Evolutionary conservation across 768 basidiomycete species (phyloP).

Genomic region (Candolleomyces eurysporus): DNA sequence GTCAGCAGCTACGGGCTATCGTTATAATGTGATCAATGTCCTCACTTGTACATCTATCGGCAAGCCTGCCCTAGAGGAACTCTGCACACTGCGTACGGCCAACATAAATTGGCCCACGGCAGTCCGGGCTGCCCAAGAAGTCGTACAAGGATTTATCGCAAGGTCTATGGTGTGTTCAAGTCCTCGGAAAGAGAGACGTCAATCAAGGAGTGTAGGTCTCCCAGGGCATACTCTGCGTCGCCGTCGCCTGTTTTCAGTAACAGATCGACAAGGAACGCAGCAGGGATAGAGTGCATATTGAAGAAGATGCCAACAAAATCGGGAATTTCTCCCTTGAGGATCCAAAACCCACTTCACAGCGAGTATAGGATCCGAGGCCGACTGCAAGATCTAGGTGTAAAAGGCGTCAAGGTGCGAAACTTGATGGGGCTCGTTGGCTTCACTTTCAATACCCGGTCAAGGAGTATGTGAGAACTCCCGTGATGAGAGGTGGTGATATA

Average conservation of each 20-base stretch:
- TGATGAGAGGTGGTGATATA: slow-evolving; percentile 4
- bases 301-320: not conserved
- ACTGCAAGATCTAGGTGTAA: not conserved
- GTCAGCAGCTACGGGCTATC: too few relatives aligned
- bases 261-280: not conserved
- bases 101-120: too few relatives aligned
- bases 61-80: too few relatives aligned
- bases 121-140: not conserved
- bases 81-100: too few relatives aligned
- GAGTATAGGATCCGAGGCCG: not conserved
- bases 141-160: not conserved
- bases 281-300: not conserved
- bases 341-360: not conserved
- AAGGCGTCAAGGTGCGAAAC: not conserved
- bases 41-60: too few relatives aligned
- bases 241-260: not conserved
- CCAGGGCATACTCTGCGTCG: not conserved
- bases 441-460: slow-evolving; percentile 5
- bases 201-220: not conserved
- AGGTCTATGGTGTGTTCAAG: not conserved
- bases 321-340: not conserved
- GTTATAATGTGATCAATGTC: too few relatives aligned
- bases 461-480: slow-evolving; percentile 8
- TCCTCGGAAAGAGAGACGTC: not conserved
- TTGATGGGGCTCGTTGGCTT: too few relatives aligned